Conservation (phyloP, 805 yeast species). For the Brettanomyces custersianus region DNA sequence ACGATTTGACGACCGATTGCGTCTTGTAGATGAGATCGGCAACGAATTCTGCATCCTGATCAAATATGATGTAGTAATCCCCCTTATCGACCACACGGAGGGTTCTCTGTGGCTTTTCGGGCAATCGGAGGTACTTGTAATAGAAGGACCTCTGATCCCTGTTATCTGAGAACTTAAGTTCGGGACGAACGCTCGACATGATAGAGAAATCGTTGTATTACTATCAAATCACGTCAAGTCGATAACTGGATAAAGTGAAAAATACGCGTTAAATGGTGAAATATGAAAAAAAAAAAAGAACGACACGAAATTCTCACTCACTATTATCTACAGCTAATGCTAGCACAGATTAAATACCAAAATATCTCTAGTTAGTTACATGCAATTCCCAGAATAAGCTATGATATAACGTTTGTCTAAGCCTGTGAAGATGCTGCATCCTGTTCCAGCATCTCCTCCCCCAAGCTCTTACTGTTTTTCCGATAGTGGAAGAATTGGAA, state of each 20-base stretch:
- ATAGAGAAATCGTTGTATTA: neutral
- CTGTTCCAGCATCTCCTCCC: constrained; percentile 21
- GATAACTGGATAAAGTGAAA: neutral
- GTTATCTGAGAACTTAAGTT: constrained; percentile 46
- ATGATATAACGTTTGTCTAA: too few species aligned
- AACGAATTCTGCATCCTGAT: constrained; percentile 68
- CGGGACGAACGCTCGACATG: constrained; percentile 36
- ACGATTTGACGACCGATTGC: constrained; percentile 59
- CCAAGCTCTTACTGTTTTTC: constrained; percentile 6
- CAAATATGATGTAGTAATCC: constrained; percentile 70
- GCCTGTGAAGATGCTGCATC: constrained; percentile 7
- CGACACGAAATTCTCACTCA: too few species aligned
- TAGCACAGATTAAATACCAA: too few species aligned
- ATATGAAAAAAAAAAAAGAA: neutral
- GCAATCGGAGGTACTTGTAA: constrained; percentile 37
- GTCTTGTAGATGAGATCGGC: constrained; percentile 85
- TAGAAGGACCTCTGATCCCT: constrained; percentile 39
- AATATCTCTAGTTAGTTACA: too few species aligned
- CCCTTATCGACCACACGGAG: constrained; percentile 73
- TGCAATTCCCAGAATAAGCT: too few species aligned
- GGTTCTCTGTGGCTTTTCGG: constrained; percentile 39
- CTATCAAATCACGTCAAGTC: neutral
- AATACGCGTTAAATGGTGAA: neutral
- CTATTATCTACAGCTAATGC: too few species aligned
- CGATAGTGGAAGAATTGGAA: constrained; percentile 77